These are phyloP conservation scores for Xylariaceae sp. DNA, from an alignment of 2,329 filamentous ascomycete genomes.

Conservation along the genomic window DNA sequence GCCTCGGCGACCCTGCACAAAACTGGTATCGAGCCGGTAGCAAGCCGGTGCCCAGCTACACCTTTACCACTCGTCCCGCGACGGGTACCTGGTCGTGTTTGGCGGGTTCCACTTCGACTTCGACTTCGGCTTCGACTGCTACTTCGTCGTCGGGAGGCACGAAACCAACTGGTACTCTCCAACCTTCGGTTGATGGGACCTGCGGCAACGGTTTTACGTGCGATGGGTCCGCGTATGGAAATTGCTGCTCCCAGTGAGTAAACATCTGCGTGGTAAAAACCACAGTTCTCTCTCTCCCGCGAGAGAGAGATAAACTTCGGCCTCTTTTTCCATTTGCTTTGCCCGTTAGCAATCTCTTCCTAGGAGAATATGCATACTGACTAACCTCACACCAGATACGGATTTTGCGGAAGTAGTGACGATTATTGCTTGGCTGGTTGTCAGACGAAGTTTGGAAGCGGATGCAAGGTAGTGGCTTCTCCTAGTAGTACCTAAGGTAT, in stretches of 20 bases:
- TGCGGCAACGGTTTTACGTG: conserved; percentile 29
- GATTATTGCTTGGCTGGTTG: conserved; percentile 38
- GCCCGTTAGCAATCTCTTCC: background rate
- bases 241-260: conserved; percentile 30
- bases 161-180: conserved; percentile 20
- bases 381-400: conserved; percentile 24
- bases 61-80: conserved; percentile 25
- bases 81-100: conserved; percentile 29
- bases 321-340: too few relatives aligned
- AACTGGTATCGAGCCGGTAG: conserved; percentile 48
- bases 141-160: conserved; percentile 14
- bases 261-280: background rate
- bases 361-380: background rate
- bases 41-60: conserved; percentile 25
- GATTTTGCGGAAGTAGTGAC: conserved; percentile 36
- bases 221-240: conserved; percentile 28
- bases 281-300: too few relatives aligned
- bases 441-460: conserved; percentile 32
- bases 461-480: conserved; percentile 26
- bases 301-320: too few relatives aligned
- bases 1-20: conserved; percentile 43
- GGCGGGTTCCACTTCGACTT: conserved; percentile 16
- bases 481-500: background rate
- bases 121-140: conserved; percentile 1
- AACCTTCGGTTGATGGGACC: conserved; percentile 25